A percentile compares a stretch with the other conserved stretches of the same genome.
Evolutionary conservation across 768 basidiomycete species (phyloP).

Genomic region (Podaxis sp.): DNA sequence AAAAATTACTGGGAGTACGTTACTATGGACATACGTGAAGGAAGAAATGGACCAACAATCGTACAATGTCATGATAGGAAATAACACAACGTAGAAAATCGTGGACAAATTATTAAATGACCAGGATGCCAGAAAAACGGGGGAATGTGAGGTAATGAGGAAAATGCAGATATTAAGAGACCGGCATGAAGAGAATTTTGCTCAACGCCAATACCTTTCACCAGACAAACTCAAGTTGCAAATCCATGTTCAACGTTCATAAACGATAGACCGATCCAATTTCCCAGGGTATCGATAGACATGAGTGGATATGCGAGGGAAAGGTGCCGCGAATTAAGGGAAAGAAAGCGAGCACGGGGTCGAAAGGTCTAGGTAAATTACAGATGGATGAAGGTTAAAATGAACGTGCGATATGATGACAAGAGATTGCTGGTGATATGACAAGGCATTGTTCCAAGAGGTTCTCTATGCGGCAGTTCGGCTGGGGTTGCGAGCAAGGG

Average conservation of each 20-base stretch:
- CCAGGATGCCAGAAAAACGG: background rate
- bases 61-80: slow-evolving; percentile 11
- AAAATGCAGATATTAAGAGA: background rate
- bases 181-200: background rate
- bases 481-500: slow-evolving; percentile 74
- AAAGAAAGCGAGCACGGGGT: background rate
- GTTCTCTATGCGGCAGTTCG: slow-evolving; percentile 17
- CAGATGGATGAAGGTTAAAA: slow-evolving; percentile 7
- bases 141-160: background rate
- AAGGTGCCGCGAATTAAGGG: slow-evolving; percentile 2
- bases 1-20: slow-evolving; percentile 11
- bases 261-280: slow-evolving; percentile 14
- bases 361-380: slow-evolving; percentile 14
- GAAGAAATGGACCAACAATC: slow-evolving; percentile 3
- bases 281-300: slow-evolving; percentile 15
- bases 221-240: slow-evolving; percentile 1
- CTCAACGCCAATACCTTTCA: background rate
- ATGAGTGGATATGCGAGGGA: slow-evolving; percentile 13
- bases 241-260: background rate
- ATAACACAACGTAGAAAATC: slow-evolving; percentile 10
- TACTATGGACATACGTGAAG: slow-evolving; percentile 2
- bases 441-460: background rate
- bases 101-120: slow-evolving; percentile 7
- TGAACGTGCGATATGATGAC: slow-evolving; percentile 13
- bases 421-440: slow-evolving; percentile 7